A percentile compares a stretch with the other conserved stretches of the same genome.
Conservation (phyloP, 352 stramenopile species). For the Globisporangium splendens region DNA sequence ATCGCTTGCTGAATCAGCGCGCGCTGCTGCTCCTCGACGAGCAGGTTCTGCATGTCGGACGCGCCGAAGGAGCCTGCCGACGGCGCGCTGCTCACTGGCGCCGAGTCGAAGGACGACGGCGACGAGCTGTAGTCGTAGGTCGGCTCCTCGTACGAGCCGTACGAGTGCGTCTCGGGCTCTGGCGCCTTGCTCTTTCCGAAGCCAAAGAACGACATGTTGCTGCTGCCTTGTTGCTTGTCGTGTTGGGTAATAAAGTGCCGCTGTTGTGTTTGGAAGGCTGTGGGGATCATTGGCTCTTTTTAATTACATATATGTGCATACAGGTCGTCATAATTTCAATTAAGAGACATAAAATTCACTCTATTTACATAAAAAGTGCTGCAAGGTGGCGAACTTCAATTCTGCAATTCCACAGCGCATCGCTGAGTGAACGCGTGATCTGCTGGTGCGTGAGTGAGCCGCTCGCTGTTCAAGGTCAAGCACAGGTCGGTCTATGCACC, state of each 20-base stretch:
- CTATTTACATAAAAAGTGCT: background rate
- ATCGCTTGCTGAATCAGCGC: constrained; percentile 85
- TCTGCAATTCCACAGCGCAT: too few relatives aligned
- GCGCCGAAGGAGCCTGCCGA: constrained; percentile 34
- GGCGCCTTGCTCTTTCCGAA: constrained; percentile 72
- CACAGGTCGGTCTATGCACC: too few relatives aligned
- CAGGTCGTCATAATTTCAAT: too few relatives aligned
- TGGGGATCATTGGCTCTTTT: background rate
- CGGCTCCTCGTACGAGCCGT: constrained; percentile 63
- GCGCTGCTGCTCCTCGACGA: constrained; percentile 87
- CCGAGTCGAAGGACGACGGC: constrained; percentile 34
- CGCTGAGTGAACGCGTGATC: too few relatives aligned
- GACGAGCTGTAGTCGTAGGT: constrained; percentile 70
- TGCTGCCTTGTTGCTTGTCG: background rate
- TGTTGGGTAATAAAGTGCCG: background rate
- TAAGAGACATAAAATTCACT: background rate
- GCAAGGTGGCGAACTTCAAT: too few relatives aligned
- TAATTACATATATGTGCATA: background rate
- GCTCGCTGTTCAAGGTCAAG: too few relatives aligned
- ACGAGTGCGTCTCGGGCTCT: constrained; percentile 40
- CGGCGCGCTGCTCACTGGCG: constrained; percentile 17
- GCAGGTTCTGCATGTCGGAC: constrained; percentile 73
- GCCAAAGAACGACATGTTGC: constrained; percentile 75
- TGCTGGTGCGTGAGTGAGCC: too few relatives aligned
- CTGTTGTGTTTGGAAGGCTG: too few relatives aligned